Conservation (phyloP, 164 flowering plant genomes). For the Kalanchoe fedtschenkoi region DNA sequence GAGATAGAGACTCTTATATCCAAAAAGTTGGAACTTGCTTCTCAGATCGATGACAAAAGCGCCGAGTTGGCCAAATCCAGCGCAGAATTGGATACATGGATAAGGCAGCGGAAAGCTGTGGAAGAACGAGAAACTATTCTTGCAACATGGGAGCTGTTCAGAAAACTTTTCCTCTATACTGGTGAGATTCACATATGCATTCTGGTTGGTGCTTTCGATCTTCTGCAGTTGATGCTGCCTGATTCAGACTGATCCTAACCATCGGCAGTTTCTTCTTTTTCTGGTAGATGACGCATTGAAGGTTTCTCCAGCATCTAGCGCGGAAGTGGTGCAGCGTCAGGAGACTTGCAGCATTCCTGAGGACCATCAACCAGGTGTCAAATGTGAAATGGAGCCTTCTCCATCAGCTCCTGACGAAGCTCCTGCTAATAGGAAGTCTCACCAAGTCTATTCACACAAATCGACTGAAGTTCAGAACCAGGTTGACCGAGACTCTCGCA, state of each 20-base stretch:
- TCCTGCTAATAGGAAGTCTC: neutral
- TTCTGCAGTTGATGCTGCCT: no score
- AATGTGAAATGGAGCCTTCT: neutral
- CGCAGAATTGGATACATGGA: neutral
- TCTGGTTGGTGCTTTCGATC: neutral
- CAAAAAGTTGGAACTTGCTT: constrained; percentile 1
- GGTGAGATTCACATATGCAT: neutral
- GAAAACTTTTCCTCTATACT: neutral
- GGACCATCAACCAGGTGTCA: no score
- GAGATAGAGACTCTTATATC: constrained; percentile 24
- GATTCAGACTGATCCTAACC: no score
- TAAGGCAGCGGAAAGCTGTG: neutral
- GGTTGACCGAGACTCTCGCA: no score
- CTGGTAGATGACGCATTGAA: neutral
- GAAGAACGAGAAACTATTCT: neutral
- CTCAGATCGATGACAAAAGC: neutral
- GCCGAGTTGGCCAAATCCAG: neutral
- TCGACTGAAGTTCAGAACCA: no score
- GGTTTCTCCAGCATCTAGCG: neutral
- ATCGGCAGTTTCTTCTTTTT: neutral
- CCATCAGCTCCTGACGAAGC: neutral
- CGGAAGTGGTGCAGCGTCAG: neutral
- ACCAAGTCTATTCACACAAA: no score
- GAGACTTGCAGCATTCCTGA: neutral
- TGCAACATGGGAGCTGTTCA: neutral